Evolutionary conservation across 371 early-diverging fungal species (phyloP).

Genomic region (Entomophthora muscae): DNA sequence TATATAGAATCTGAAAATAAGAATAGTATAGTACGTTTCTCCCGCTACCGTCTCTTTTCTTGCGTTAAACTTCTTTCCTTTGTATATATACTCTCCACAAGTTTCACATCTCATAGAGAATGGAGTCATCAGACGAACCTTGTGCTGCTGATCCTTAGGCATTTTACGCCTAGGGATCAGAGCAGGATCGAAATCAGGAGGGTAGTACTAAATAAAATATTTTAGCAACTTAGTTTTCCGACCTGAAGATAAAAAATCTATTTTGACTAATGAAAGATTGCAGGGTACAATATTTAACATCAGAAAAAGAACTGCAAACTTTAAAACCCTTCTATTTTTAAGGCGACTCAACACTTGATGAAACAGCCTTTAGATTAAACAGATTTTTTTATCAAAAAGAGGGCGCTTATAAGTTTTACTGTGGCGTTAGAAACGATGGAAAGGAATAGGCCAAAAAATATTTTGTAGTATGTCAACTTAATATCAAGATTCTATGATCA

Average conservation of each 20-base stretch:
- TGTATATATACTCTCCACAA: slow-evolving; percentile 91
- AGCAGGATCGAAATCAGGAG: slow-evolving; percentile 85
- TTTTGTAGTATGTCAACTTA: too few species aligned
- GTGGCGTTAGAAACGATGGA: too few species aligned
- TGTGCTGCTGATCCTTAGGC: slow-evolving; percentile 67
- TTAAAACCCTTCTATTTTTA: not conserved
- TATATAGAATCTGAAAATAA: slow-evolving; percentile 91
- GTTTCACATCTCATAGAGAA: slow-evolving; percentile 94
- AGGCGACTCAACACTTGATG: not conserved
- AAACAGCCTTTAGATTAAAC: not conserved
- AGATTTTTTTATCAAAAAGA: not conserved
- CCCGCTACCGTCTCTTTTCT: slow-evolving; percentile 70
- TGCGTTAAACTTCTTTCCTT: slow-evolving; percentile 95
- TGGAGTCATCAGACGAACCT: slow-evolving; percentile 92
- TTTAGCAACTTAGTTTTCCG: slow-evolving; percentile 16
- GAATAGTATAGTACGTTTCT: slow-evolving; percentile 69
- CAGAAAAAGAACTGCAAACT: not conserved
- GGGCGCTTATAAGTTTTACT: too few species aligned
- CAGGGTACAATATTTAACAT: not conserved
- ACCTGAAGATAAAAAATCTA: not conserved
- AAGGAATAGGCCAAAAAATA: too few species aligned
- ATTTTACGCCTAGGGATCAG: slow-evolving; percentile 48
- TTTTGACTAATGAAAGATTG: not conserved
- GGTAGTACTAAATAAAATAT: slow-evolving; percentile 83
- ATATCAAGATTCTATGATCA: too few species aligned